Evolutionary conservation across 2,329 filamentous ascomycete genomes (phyloP).

Genomic region (Ophiocordyceps unilateralis): DNA sequence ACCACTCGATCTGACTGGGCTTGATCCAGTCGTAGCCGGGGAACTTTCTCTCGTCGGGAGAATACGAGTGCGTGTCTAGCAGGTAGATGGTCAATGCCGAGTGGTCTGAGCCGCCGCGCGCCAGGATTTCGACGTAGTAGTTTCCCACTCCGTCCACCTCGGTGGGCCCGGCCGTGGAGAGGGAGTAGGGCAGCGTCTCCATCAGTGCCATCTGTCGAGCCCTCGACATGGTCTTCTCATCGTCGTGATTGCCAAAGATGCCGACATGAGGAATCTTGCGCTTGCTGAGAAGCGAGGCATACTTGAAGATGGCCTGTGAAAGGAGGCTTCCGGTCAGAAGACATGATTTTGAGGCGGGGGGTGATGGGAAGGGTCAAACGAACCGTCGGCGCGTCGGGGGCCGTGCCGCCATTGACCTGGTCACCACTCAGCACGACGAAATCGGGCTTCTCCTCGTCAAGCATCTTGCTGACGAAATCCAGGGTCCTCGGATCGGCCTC

Average conservation of each 20-base stretch:
- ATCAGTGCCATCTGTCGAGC: constrained; percentile 70
- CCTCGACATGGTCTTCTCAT: constrained; percentile 69
- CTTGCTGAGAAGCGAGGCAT: constrained; percentile 65
- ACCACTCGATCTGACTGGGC: constrained; percentile 87
- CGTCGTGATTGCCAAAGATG: constrained; percentile 96
- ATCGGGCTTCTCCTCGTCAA: constrained; percentile 89
- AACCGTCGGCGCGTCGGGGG: constrained; percentile 77
- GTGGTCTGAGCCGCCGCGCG: constrained; percentile 61
- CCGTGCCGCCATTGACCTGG: constrained; percentile 86
- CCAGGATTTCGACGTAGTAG: constrained; percentile 81
- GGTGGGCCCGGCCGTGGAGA: constrained; percentile 68
- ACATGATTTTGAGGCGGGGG: background rate
- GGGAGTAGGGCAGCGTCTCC: constrained; percentile 72
- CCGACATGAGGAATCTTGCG: constrained; percentile 82
- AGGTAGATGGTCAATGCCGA: constrained; percentile 90
- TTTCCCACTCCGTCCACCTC: constrained; percentile 85
- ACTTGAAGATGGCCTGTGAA: constrained; percentile 75
- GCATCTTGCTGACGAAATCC: constrained; percentile 66
- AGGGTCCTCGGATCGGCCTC: constrained; percentile 84
- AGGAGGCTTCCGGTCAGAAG: background rate
- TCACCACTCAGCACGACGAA: constrained; percentile 84
- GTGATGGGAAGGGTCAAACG: constrained; percentile 12
- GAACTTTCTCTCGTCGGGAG: constrained; percentile 72
- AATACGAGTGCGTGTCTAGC: constrained; percentile 83
- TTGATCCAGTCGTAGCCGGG: constrained; percentile 98